phyloP scores from a whole-genome alignment of 208 protist species.

The Herpetomonas tarakana region DNA sequence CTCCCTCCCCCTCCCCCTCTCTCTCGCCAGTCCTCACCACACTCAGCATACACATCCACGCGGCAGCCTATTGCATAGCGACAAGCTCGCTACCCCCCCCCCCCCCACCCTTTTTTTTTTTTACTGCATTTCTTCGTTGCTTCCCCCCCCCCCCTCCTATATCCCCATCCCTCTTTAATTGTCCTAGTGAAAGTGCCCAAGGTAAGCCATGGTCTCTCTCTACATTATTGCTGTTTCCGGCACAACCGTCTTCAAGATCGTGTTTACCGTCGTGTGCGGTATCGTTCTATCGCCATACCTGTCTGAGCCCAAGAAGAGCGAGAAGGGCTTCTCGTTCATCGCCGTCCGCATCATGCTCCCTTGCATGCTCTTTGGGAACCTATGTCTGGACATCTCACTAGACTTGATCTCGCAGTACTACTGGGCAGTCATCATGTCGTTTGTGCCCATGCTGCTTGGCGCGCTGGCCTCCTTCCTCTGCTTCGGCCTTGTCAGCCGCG shows the following conservation, averaged over 20 bases:
- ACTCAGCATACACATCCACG: too few species aligned
- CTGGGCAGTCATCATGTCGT: conserved; percentile 32
- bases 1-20: too few species aligned
- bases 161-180: background rate
- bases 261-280: conserved; percentile 14
- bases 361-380: conserved; percentile 24
- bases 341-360: conserved; percentile 18
- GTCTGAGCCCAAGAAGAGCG: conserved; percentile 6
- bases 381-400: conserved; percentile 20
- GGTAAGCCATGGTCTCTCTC: conserved; percentile 5
- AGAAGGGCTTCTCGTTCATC: conserved; percentile 27
- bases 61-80: too few species aligned
- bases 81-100: too few species aligned
- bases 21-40: too few species aligned
- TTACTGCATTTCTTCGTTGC: too few species aligned
- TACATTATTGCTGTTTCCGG: conserved; percentile 10
- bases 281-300: conserved; percentile 14
- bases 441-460: conserved; percentile 34
- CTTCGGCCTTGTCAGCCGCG: conserved; percentile 10
- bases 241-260: conserved; percentile 20
- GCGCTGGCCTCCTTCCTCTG: conserved; percentile 13
- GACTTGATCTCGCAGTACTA: conserved; percentile 27
- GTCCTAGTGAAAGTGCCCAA: background rate
- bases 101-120: too few species aligned
- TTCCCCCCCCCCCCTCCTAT: background rate